phyloP scores from a whole-genome alignment of 495 filamentous ascomycete genomes.

The Neurospora sp. region DNA sequence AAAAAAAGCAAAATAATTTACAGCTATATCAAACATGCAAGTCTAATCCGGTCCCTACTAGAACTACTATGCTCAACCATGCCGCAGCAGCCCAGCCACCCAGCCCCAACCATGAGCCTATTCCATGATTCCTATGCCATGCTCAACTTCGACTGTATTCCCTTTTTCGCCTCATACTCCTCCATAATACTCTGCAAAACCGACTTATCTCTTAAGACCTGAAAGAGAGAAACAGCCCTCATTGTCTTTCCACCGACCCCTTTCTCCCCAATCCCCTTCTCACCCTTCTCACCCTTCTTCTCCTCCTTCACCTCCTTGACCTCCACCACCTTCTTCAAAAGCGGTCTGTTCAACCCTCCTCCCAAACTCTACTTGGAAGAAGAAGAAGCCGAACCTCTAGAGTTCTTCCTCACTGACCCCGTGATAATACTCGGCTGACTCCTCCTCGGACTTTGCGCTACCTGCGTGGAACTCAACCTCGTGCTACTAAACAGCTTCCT shows the following conservation, averaged over 20 bases:
- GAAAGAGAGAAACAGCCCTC: not conserved
- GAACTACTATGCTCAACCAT: too few relatives aligned
- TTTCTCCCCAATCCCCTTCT: not conserved
- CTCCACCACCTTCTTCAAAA: not conserved
- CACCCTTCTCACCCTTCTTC: not conserved
- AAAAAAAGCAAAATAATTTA: too few relatives aligned
- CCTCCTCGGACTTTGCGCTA: not conserved
- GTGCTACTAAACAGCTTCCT: constrained; percentile 3
- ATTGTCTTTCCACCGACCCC: not conserved
- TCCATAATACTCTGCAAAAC: not conserved
- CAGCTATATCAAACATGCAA: too few relatives aligned
- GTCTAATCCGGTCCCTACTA: too few relatives aligned
- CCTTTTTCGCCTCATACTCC: not conserved
- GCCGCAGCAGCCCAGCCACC: too few relatives aligned
- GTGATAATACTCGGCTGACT: not conserved
- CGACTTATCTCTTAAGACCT: not conserved
- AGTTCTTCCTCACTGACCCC: not conserved
- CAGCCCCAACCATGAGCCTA: too few relatives aligned
- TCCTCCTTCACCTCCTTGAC: not conserved
- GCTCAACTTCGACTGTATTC: not conserved
- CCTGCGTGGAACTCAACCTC: not conserved
- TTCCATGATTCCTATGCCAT: not conserved
- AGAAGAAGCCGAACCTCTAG: not conserved
- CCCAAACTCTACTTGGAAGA: not conserved
- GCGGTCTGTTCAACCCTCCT: not conserved